Conservation (phyloP, 805 yeast species). For the Scheffersomyces ergatensis region DNA sequence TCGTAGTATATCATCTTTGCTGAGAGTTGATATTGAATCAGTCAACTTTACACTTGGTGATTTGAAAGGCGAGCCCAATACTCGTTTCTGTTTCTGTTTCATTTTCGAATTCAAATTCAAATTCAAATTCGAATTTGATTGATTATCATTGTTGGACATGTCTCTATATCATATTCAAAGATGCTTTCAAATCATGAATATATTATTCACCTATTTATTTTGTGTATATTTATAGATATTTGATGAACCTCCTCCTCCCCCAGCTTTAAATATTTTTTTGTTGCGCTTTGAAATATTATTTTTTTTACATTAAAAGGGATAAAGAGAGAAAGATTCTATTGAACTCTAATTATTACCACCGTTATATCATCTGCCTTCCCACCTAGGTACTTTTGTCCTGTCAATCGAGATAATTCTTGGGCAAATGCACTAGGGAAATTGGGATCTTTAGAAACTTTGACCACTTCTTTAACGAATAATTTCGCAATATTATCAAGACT, state of each 20-base stretch:
- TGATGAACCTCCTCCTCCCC: too few relatives aligned
- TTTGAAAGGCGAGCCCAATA: constrained; percentile 16
- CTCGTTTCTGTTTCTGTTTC: constrained; percentile 9
- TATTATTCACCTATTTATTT: too few relatives aligned
- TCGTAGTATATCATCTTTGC: neutral
- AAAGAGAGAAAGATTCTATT: constrained; percentile 7
- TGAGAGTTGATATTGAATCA: neutral
- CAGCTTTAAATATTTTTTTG: too few relatives aligned
- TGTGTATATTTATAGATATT: too few relatives aligned
- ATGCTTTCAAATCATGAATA: too few relatives aligned
- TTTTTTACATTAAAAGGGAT: too few relatives aligned
- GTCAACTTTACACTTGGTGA: neutral
- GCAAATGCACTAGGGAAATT: constrained; percentile 83
- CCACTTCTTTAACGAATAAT: constrained; percentile 64
- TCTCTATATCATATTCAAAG: too few relatives aligned
- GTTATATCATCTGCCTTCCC: constrained; percentile 97
- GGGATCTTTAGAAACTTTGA: constrained; percentile 66
- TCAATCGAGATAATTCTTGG: constrained; percentile 63
- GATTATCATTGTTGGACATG: too few relatives aligned
- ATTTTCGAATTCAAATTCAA: neutral
- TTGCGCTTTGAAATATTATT: too few relatives aligned
- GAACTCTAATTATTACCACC: constrained; percentile 68
- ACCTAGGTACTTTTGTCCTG: constrained; percentile 73
- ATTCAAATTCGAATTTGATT: too few relatives aligned
- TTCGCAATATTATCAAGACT: constrained; percentile 49